Evolutionary conservation across 2,329 filamentous ascomycete species (phyloP).

Genomic region (Monosporascus sp.): DNA sequence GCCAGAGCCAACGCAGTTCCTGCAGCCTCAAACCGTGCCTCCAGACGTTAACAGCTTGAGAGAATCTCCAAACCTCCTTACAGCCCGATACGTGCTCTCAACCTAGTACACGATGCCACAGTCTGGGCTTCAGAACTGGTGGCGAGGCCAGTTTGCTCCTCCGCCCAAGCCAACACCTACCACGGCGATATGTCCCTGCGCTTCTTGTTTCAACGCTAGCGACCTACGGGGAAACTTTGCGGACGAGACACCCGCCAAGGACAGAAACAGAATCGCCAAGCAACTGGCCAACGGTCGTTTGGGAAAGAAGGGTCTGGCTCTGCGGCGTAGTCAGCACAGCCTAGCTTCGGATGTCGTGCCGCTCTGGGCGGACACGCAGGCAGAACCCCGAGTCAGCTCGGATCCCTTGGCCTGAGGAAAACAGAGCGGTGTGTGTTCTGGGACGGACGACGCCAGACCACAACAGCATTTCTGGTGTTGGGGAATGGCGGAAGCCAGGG

Average conservation of each 20-base stretch:
- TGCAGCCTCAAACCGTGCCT: no score
- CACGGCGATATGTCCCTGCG: conserved; percentile 21
- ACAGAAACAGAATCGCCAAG: conserved; percentile 1
- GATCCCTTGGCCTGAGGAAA: conserved; percentile 5
- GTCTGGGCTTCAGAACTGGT: conserved; percentile 18
- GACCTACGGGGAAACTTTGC: conserved; percentile 2
- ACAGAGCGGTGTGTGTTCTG: no score
- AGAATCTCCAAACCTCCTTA: no score
- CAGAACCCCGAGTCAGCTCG: conserved; percentile 11
- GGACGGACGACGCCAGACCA: no score
- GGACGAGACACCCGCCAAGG: neutral
- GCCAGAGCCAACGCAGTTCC: no score
- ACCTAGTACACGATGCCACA: conserved; percentile 11
- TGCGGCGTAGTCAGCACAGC: conserved; percentile 15
- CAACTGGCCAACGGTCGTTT: conserved; percentile 11
- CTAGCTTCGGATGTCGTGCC: conserved; percentile 23
- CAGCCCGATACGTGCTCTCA: no score
- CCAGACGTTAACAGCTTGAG: no score
- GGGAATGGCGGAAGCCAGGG: no score
- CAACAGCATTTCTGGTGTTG: no score
- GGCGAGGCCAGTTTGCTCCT: conserved; percentile 17
- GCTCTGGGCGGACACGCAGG: conserved; percentile 12
- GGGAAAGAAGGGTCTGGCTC: neutral
- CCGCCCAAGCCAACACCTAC: conserved; percentile 9
- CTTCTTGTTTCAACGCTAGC: conserved; percentile 20